A percentile compares a stretch with the other conserved stretches of the same genome.
Evolutionary conservation across 441 rosid genomes (phyloP).

Genomic region (Omphalea diandra): DNA sequence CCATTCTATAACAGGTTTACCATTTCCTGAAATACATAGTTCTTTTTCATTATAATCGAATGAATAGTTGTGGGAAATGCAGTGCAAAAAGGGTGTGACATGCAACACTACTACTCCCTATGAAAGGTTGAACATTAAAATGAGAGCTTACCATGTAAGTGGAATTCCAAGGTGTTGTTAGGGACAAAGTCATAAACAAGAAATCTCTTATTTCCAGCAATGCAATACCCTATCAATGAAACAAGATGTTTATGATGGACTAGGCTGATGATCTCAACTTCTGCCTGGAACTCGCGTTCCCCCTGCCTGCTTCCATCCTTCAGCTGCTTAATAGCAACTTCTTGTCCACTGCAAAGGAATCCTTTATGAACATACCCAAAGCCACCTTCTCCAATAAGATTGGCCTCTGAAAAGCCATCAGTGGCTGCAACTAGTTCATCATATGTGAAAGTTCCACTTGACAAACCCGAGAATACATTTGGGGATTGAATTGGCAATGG

Average conservation of each 20-base stretch:
- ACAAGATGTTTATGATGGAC: constrained; percentile 93
- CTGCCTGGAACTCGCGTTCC: constrained; percentile 87
- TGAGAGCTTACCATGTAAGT: constrained; percentile 59
- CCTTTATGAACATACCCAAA: constrained; percentile 91
- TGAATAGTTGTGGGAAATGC: too few relatives aligned
- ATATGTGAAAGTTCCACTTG: constrained; percentile 59
- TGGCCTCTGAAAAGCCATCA: constrained; percentile 76
- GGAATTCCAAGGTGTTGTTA: constrained; percentile 77
- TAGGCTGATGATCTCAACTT: constrained; percentile 80
- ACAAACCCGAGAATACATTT: constrained; percentile 44
- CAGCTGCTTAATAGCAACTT: constrained; percentile 82
- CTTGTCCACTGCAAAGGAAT: constrained; percentile 70
- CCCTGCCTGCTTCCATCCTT: constrained; percentile 90
- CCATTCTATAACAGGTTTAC: constrained; percentile 63
- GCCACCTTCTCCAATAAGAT: constrained; percentile 92
- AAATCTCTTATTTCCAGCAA: constrained; percentile 55
- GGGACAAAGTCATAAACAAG: constrained; percentile 94
- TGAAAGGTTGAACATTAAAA: not conserved
- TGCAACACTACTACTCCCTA: not conserved
- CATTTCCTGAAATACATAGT: constrained; percentile 39
- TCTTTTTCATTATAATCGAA: not conserved
- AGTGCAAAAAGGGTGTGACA: too few relatives aligned
- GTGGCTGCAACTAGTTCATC: constrained; percentile 77
- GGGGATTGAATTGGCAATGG: constrained; percentile 62
- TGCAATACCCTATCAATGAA: constrained; percentile 84